Evolutionary conservation across 495 filamentous ascomycete genomes (phyloP).

Genomic region (Bacidia rubella): DNA sequence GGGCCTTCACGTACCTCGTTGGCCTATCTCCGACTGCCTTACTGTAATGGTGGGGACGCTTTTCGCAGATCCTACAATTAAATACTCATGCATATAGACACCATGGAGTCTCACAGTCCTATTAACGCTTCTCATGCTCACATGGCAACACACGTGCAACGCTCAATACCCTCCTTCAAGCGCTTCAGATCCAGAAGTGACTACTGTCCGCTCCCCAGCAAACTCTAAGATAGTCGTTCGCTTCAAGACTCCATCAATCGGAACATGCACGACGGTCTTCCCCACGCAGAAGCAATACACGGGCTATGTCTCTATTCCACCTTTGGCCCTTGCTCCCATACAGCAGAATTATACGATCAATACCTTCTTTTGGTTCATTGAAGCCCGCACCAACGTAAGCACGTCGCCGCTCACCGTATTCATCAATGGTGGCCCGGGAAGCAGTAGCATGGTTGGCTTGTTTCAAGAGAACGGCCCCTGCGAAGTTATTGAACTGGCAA

Average conservation of each 20-base stretch:
- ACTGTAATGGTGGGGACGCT: no score
- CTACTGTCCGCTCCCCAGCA: conserved; percentile 40
- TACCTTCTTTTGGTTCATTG: conserved; percentile 72
- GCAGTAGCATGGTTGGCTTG: conserved; percentile 46
- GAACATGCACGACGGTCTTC: conserved; percentile 41
- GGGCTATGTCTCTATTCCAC: conserved; percentile 34
- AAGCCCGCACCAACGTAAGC: conserved; percentile 42
- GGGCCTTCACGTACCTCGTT: no score
- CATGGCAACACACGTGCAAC: neutral
- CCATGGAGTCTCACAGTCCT: neutral
- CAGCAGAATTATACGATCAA: conserved; percentile 51
- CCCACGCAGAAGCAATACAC: conserved; percentile 39
- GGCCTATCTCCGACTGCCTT: no score
- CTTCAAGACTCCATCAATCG: conserved; percentile 42
- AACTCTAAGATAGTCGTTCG: conserved; percentile 45
- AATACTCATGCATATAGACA: no score
- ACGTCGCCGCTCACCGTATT: conserved; percentile 49
- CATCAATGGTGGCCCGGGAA: conserved; percentile 42
- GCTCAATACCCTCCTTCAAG: conserved; percentile 12
- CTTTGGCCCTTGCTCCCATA: conserved; percentile 30
- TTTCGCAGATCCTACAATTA: no score
- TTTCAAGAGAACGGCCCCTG: conserved; percentile 54
- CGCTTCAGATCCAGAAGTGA: conserved; percentile 14
- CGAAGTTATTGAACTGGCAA: conserved; percentile 45
- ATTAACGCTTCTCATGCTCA: neutral